phyloP scores from a whole-genome alignment of 371 early-diverging fungal species.

The Blastocladiella emersonii region DNA sequence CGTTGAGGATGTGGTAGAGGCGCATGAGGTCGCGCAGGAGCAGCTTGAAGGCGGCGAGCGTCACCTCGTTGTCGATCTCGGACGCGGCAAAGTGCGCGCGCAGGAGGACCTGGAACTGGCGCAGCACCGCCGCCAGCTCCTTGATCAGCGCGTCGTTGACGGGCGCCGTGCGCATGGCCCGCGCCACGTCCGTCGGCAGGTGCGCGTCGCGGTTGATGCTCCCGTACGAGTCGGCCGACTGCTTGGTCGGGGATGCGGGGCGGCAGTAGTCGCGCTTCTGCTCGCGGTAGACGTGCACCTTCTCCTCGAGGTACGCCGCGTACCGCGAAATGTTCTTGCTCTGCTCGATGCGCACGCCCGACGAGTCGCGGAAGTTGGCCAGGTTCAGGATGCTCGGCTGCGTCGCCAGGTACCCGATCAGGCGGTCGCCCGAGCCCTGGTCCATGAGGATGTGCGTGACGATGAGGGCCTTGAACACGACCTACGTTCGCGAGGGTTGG shows the following conservation, averaged over 20 bases:
- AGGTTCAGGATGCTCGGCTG: slow-evolving; percentile 43
- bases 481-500: slow-evolving; percentile 37
- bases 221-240: slow-evolving; percentile 2
- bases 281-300: slow-evolving; percentile 55
- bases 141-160: slow-evolving; percentile 55
- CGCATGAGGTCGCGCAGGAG: slow-evolving; percentile 70
- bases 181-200: slow-evolving; percentile 29
- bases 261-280: slow-evolving; percentile 55
- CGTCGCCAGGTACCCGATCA: slow-evolving; percentile 50
- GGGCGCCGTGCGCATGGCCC: slow-evolving; percentile 36
- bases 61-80: slow-evolving; percentile 73
- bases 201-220: slow-evolving; percentile 14
- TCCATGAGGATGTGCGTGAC: slow-evolving; percentile 71
- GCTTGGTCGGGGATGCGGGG: neutral
- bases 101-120: slow-evolving; percentile 61
- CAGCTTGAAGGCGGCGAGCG: slow-evolving; percentile 67
- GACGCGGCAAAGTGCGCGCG: slow-evolving; percentile 70
- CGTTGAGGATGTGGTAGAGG: slow-evolving; percentile 77
- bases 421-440: slow-evolving; percentile 56
- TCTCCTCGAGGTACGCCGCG: slow-evolving; percentile 68
- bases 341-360: slow-evolving; percentile 30
- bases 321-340: slow-evolving; percentile 66
- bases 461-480: slow-evolving; percentile 77
- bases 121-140: slow-evolving; percentile 62
- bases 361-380: slow-evolving; percentile 43